A percentile compares a stretch with the other conserved stretches of the same genome.
Evolutionary conservation across 2,329 filamentous ascomycete species (phyloP).

Genomic region (Trichoderma koningiopsis): DNA sequence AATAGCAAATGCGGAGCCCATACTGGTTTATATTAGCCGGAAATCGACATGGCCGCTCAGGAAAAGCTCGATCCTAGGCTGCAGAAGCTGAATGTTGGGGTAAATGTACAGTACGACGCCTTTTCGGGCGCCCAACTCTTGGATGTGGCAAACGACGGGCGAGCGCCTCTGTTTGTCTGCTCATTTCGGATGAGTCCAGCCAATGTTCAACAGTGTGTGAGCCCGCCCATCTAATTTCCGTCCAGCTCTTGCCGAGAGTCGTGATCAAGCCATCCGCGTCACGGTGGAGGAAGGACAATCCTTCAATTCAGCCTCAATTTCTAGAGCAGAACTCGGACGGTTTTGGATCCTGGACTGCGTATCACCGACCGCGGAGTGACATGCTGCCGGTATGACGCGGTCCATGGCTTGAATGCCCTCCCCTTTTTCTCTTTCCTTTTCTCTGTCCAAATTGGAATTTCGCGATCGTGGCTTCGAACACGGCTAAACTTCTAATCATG

Average conservation of each 20-base stretch:
- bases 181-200: constrained; percentile 2
- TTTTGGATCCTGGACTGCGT: constrained; percentile 2
- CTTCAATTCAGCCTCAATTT: constrained; percentile 23
- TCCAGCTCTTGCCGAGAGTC: constrained; percentile 11
- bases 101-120: neutral
- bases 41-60: constrained; percentile 13
- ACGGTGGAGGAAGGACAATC: constrained; percentile 13
- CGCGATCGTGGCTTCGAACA: neutral
- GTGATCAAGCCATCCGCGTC: constrained; percentile 16
- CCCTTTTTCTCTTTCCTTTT: neutral
- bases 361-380: neutral
- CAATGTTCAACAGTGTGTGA: neutral
- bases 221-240: constrained; percentile 19
- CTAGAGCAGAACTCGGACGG: constrained; percentile 12
- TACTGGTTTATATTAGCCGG: constrained; percentile 20
- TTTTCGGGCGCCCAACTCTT: neutral
- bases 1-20: constrained; percentile 10
- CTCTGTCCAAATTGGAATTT: neutral
- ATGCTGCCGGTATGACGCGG: neutral
- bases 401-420: neutral
- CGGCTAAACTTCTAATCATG: neutral
- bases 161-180: neutral
- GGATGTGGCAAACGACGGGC: neutral
- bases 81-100: constrained; percentile 22
- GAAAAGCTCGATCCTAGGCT: neutral